Evolutionary conservation across 305 asterid genomes (phyloP).

Genomic region (Solanum hybrid): DNA sequence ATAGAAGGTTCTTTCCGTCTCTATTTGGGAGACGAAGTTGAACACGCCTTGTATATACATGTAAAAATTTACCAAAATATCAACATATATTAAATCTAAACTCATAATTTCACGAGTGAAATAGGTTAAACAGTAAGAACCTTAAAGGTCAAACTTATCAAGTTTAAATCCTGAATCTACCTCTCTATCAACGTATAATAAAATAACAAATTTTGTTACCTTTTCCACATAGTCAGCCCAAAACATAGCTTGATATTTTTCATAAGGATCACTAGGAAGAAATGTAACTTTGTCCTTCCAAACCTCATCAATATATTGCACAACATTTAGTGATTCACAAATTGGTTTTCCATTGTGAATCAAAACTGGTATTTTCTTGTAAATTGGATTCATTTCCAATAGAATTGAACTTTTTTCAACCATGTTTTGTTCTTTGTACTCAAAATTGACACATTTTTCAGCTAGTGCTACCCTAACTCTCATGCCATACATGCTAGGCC

Average conservation of each 20-base stretch:
- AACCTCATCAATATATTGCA: constrained; percentile 14
- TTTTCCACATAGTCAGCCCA: constrained; percentile 28
- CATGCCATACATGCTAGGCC: constrained; percentile 29
- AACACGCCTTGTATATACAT: background rate
- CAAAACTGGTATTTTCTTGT: constrained; percentile 15
- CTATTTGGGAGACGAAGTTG: background rate
- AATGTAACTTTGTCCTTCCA: constrained; percentile 14
- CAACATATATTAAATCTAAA: background rate
- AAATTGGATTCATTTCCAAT: constrained; percentile 18
- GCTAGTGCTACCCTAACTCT: constrained; percentile 11
- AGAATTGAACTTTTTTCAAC: constrained; percentile 13
- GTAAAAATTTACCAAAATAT: background rate
- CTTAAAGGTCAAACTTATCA: background rate
- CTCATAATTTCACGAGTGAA: background rate
- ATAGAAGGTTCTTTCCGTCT: background rate
- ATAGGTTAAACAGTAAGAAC: background rate
- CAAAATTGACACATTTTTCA: constrained; percentile 11
- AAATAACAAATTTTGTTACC: background rate
- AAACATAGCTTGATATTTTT: constrained; percentile 17
- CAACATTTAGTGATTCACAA: constrained; percentile 11
- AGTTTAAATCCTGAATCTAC: background rate
- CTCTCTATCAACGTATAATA: background rate
- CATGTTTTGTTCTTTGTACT: constrained; percentile 13
- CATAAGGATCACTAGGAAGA: constrained; percentile 19
- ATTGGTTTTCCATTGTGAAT: constrained; percentile 21